Evolutionary conservation across 768 basidiomycete genomes (phyloP), one percentile per base, ranked within the genome.

Genomic region (Obba rivulosa): DNA sequence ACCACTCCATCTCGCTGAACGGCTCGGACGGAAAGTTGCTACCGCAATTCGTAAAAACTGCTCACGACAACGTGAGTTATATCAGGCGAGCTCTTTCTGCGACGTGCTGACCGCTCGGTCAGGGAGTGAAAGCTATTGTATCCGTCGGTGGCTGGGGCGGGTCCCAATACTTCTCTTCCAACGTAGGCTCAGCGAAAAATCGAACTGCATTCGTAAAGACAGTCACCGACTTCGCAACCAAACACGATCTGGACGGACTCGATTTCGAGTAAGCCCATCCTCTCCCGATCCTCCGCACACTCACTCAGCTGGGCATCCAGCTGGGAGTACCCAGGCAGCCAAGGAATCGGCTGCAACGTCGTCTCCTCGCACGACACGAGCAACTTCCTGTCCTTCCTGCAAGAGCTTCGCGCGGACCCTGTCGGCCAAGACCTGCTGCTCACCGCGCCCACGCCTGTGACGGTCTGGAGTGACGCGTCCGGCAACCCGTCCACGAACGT

Each of bases 321-420:
- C 59, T 92, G 89, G 90, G 91, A 93, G 63, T 94, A 89, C 61
- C 92, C 92, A 31, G 78, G 73, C 31, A 67, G 67, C 8, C 68
- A 68, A 36, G 91, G 90, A 10, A 74, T 85, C n/a, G 74, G 76
- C 7, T 88, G 87, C 21, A 95, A 94, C 61, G 63, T 62, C 0
- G 71, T 82, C 46, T 64, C 61, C n/a, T 3, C 46, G 0, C 49
- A 71, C 43, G 93, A 96, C 61, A 78, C 83, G 0, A 68, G 75
- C 25, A 93, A 95, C 62, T 87, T 85, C 64, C 75, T 92, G 23
- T 50, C 66, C 2, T 88, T 93, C 69, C 71, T 95, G 8, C 70
- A 81, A 53, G 73, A 76, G 28, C 77, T 94, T 16, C 79, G 87
- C 35, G 50, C 7, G 28, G 28, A 31, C 28, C 28, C 28, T 13